Evolutionary conservation across 169 alveolate genomes (phyloP).

Genomic region (Plasmodium knowlesi): DNA sequence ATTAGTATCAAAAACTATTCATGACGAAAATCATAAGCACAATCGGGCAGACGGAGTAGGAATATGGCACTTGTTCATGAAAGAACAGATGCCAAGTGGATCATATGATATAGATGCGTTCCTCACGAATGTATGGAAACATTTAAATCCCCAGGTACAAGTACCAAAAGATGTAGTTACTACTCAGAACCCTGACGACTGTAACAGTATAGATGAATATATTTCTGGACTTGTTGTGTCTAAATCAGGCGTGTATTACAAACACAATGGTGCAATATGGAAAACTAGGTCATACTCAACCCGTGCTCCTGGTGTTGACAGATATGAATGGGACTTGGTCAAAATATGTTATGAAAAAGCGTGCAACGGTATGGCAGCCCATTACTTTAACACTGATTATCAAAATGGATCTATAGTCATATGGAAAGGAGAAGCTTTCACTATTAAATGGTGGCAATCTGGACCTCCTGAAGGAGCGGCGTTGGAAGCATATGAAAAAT

Average conservation of each 20-base stretch:
- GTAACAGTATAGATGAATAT: slow-evolving; percentile 53
- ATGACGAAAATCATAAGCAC: slow-evolving; percentile 33
- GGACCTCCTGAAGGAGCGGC: slow-evolving; percentile 62
- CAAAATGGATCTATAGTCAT: slow-evolving; percentile 20
- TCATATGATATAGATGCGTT: slow-evolving; percentile 34
- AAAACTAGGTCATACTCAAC: slow-evolving; percentile 39
- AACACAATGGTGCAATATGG: slow-evolving; percentile 62
- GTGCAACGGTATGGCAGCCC: slow-evolving; percentile 37
- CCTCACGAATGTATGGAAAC: slow-evolving; percentile 20
- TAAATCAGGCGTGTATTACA: slow-evolving; percentile 13
- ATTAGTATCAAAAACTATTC: slow-evolving; percentile 44
- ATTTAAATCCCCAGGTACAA: slow-evolving; percentile 39
- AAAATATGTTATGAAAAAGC: slow-evolving; percentile 42
- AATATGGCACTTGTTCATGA: slow-evolving; percentile 57
- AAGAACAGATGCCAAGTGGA: slow-evolving; percentile 42
- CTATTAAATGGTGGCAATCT: slow-evolving; percentile 50
- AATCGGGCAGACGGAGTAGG: slow-evolving; percentile 58
- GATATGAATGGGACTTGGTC: slow-evolving; percentile 64
- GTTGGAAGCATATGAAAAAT: slow-evolving; percentile 24
- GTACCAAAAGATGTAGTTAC: slow-evolving; percentile 15
- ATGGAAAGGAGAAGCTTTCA: slow-evolving; percentile 46
- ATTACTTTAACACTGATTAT: slow-evolving; percentile 52
- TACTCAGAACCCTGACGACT: slow-evolving; percentile 39
- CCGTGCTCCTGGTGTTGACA: slow-evolving; percentile 58
- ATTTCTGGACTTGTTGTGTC: slow-evolving; percentile 33